These are phyloP conservation scores for Solanum chaucha DNA, from an alignment of 257 asterid genomes.

Conservation along the genomic window DNA sequence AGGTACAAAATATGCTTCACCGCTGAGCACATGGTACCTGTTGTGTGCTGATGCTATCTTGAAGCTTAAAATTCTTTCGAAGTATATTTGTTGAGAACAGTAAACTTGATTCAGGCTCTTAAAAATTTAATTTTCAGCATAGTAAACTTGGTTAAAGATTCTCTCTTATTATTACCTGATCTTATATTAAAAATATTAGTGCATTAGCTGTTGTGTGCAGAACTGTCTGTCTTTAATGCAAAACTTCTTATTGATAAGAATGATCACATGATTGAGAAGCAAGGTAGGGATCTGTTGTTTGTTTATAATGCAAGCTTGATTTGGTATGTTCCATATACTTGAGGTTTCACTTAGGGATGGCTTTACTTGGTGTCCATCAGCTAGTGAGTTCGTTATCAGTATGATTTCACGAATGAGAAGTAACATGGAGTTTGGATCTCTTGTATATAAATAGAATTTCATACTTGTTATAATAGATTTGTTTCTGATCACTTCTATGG, in stretches of 20 bases:
- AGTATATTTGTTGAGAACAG: neutral
- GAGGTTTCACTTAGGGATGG: neutral
- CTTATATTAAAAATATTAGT: neutral
- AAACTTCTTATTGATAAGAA: neutral
- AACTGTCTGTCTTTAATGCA: neutral
- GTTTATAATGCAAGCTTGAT: neutral
- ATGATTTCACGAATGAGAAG: neutral
- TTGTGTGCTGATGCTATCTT: neutral
- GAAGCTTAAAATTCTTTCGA: neutral
- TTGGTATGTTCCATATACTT: neutral
- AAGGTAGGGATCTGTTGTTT: neutral
- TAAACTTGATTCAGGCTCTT: neutral
- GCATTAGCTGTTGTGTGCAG: neutral
- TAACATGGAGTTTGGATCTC: neutral
- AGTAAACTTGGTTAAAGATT: neutral
- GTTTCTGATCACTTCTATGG: neutral
- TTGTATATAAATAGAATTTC: neutral
- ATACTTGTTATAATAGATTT: neutral
- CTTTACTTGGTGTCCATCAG: neutral
- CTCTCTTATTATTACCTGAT: neutral
- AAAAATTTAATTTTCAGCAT: neutral
- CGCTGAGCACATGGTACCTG: neutral
- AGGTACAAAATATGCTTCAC: constrained; percentile 38
- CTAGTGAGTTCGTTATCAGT: neutral
- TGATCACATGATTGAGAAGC: neutral